Evolutionary conservation across 306 rosid genomes (phyloP).

Genomic region (Hippophae gyantsensis): DNA sequence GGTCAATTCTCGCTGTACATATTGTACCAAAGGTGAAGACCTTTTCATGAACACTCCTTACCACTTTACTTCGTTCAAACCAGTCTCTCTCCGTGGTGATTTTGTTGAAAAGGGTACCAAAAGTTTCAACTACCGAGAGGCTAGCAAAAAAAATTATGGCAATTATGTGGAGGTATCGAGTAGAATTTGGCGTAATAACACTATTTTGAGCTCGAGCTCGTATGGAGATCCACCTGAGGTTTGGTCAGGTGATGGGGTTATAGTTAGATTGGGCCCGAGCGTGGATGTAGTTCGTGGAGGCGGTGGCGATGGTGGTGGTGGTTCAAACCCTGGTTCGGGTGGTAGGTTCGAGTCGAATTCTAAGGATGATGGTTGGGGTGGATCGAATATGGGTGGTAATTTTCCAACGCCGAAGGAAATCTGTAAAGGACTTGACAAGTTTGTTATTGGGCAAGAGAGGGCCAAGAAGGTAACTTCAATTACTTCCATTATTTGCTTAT

Average conservation of each 20-base stretch:
- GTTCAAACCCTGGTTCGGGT: constrained; percentile 39
- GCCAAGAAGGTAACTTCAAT: constrained; percentile 67
- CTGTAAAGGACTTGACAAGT: constrained; percentile 80
- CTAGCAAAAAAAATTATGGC: neutral
- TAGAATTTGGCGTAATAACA: constrained; percentile 11
- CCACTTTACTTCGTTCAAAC: constrained; percentile 67
- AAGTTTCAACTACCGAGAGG: constrained; percentile 6
- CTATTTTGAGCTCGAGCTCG: constrained; percentile 20
- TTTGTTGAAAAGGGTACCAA: constrained; percentile 29
- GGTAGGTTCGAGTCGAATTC: constrained; percentile 47
- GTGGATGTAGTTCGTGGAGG: constrained; percentile 47
- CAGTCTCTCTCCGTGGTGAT: constrained; percentile 55
- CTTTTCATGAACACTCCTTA: constrained; percentile 38
- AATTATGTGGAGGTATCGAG: constrained; percentile 23
- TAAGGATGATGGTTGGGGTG: constrained; percentile 79
- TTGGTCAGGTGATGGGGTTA: constrained; percentile 89
- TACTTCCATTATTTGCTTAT: neutral
- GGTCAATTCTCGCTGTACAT: constrained; percentile 31
- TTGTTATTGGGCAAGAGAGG: constrained; percentile 89
- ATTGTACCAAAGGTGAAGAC: constrained; percentile 35
- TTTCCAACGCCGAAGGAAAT: constrained; percentile 97
- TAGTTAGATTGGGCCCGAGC: constrained; percentile 42
- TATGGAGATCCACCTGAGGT: constrained; percentile 84
- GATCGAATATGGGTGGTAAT: constrained; percentile 61
- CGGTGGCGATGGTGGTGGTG: constrained; percentile 30